A percentile compares a stretch with the other conserved stretches of the same genome.
Conservation (phyloP, 2,329 filamentous ascomycete species). For the Pestalotiopsis sp. region DNA sequence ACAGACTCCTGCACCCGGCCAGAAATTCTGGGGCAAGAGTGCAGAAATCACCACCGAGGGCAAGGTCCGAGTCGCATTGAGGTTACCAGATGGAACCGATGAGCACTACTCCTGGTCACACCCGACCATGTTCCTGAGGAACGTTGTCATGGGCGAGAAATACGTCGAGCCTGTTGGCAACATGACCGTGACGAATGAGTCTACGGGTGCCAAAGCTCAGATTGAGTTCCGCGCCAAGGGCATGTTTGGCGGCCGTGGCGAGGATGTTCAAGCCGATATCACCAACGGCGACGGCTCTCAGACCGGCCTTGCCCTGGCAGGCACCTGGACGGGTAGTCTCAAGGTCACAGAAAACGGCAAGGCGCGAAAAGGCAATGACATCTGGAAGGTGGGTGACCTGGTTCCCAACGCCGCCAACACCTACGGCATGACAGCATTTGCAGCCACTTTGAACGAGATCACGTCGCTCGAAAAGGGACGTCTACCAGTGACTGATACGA, state of each 20-base stretch:
- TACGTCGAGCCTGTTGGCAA: slow-evolving; percentile 94
- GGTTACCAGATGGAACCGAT: slow-evolving; percentile 64
- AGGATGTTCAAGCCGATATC: slow-evolving; percentile 82
- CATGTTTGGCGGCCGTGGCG: slow-evolving; percentile 94
- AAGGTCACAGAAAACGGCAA: slow-evolving; percentile 67
- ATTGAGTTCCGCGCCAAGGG: slow-evolving; percentile 92
- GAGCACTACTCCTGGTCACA: slow-evolving; percentile 89
- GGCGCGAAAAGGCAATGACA: slow-evolving; percentile 58
- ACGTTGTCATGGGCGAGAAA: slow-evolving; percentile 97
- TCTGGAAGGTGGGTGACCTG: slow-evolving; percentile 80
- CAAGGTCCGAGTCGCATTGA: slow-evolving; percentile 76
- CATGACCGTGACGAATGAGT: slow-evolving; percentile 86
- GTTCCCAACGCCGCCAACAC: slow-evolving; percentile 79
- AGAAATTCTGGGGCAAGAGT: slow-evolving; percentile 44
- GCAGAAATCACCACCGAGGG: slow-evolving; percentile 94
- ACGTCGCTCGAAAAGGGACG: slow-evolving; percentile 76
- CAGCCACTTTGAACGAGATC: slow-evolving; percentile 84
- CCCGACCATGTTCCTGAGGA: slow-evolving; percentile 88
- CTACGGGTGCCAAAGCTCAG: slow-evolving; percentile 79
- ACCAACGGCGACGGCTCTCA: slow-evolving; percentile 68
- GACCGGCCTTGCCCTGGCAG: slow-evolving; percentile 69
- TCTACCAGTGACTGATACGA: slow-evolving; percentile 79
- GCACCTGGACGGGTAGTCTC: slow-evolving; percentile 83
- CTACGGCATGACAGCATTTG: slow-evolving; percentile 89
- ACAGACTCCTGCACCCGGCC: slow-evolving; percentile 76